Base-by-base conservation (phyloP, 768 basidiomycete genomes). In the Tylopilus vinaceipallidus region DNA sequence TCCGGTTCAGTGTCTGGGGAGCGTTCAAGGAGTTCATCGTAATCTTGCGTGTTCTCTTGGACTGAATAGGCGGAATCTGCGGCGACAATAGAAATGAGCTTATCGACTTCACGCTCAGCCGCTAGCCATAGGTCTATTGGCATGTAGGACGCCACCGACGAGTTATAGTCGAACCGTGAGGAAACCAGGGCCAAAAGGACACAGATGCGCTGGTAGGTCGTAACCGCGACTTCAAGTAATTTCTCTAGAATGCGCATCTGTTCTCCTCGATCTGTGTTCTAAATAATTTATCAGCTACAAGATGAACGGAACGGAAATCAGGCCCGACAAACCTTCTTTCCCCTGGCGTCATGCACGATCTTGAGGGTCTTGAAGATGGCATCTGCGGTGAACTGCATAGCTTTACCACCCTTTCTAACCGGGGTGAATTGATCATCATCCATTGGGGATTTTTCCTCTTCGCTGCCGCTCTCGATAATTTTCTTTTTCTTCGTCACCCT, bases 181-280 rank as follows among this genome's bases (percentile, higher is more conserved):
- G 95, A 93, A 59, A 98, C 82, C 47, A 98, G 81, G 14, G 94
- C 88, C 44, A 99, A 82, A 29, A 98, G 83, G 27, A 99, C 92
- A 47, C 97, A 88, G 52, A 99, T 94, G 56, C 84, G 84, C 64
- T 95, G 92, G 68, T 99, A 99, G 0, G 90, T 73, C 5, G 93
- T 95, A 12, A 78, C 80, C 6, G 94, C 85, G 13, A 95, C 88
- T 60, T 87, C 85, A 11, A 95, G 76, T 12, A 98, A 77, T 59
- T 87, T 85, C 63, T 94, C 88, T 16, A 98, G 78, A 45, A 92
- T 91, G 52, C 86, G 84, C 58, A 97, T 91, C 77, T 97, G 95
- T 69, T 98, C 95, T 10, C 80, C 80, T 40, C 97, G 86, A 69
- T 99, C 95, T 32, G 97, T 98, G 73, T 97, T 97, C 95, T 98